Conservation (phyloP, 2,329 filamentous ascomycete species). For the Ustulina deusta region DNA sequence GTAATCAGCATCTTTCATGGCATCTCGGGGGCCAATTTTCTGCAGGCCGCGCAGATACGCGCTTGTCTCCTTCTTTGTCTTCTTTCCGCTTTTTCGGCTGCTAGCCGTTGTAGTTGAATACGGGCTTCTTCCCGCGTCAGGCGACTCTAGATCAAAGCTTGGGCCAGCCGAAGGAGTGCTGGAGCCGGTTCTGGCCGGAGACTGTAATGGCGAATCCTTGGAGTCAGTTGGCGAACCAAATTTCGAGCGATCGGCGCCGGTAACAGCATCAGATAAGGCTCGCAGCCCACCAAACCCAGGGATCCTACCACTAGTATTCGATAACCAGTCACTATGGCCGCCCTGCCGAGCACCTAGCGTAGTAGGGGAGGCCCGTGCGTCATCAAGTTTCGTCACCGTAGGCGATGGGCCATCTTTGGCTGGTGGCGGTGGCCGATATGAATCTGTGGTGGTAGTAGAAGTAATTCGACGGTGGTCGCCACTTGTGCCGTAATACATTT, state of each 20-base stretch:
- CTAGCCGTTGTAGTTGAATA: conserved; percentile 61
- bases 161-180: conserved; percentile 72
- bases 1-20: conserved; percentile 89
- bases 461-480: conserved; percentile 69
- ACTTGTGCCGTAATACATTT: conserved; percentile 75
- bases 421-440: conserved; percentile 62
- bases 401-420: conserved; percentile 67
- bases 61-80: conserved; percentile 95
- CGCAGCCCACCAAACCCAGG: conserved; percentile 75
- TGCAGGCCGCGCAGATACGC: conserved; percentile 89
- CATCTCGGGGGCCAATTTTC: conserved; percentile 83
- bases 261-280: conserved; percentile 83
- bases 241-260: conserved; percentile 65
- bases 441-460: conserved; percentile 69
- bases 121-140: conserved; percentile 70
- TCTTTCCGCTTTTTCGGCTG: conserved; percentile 62
- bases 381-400: conserved; percentile 71
- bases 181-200: conserved; percentile 81
- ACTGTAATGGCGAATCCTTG: conserved; percentile 67
- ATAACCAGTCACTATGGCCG: conserved; percentile 68
- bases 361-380: conserved; percentile 57
- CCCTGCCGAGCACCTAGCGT: conserved; percentile 57
- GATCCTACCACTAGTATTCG: conserved; percentile 63
- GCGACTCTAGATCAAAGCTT: conserved; percentile 84
- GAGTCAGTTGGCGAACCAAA: conserved; percentile 63